Base-by-base conservation (phyloP, 148 eudicot genomes). In the Camellia lanceoleosa region DNA sequence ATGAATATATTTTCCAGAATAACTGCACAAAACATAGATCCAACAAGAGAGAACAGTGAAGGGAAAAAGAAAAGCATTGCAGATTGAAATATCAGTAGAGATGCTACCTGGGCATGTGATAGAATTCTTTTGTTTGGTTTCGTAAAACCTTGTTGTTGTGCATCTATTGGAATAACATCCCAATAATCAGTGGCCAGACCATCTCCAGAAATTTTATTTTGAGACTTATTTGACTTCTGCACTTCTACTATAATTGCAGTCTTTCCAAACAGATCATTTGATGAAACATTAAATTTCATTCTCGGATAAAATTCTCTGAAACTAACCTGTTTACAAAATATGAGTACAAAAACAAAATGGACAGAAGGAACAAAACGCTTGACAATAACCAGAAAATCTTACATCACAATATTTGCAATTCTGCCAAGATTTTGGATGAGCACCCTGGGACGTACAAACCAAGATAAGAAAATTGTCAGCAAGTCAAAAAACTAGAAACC, bases 391-490 rank as follows among this genome's bases (percentile, higher is more conserved):
- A 64, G 54, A 83, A n/a, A 73, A 77, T 86, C 99, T 91, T 89
- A 96, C 99, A 78, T 76, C 58, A 80, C 98, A 96, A 72, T 90
- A 92, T 85, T 83, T 92, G 85, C 99, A 96, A 49, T 67, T 81
- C 82, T 30, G 38, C 68, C 80, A 49, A 63, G 74, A 74, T 41
- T 80, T 75, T 72, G 78, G n/a, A 80, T 73, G 86, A 41, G 84
- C 78, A 59, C 80, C 88, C 98, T 95, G 87, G 14, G 23, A 71
- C 14, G 80, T 13, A 54, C 76, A 80, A 74, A 80, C 66, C 76
- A 86, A 55, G 79, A 73, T 43, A 38, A 44, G 20, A 77, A 43
- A 14, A 74, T 52, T 46, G 72, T 51, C 63, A 78, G 64, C 54
- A 46, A 73, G 75, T 23, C 14, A 80, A 55, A 55, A 10, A 74